Evolutionary conservation across 2,329 filamentous ascomycete species (phyloP), one percentile per base, ranked within the genome.

Genomic region (Penicillium sp.): DNA sequence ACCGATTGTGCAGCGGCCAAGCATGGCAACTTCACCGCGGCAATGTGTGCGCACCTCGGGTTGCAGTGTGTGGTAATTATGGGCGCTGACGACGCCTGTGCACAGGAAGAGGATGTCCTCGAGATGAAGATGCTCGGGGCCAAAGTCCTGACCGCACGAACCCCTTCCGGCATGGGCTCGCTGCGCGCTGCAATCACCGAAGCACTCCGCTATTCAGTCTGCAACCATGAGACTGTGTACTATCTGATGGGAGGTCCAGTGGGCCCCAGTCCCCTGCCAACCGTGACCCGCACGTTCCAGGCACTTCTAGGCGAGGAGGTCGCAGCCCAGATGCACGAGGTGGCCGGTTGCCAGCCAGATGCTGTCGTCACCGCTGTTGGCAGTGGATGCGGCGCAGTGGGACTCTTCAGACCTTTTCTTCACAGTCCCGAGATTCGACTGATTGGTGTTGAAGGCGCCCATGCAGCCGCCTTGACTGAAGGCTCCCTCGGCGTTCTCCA

Each of bases 141-240:
- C 23, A 62, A 60, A 52, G 43, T 62, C 17, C 17, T 62, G 36
- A 62, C 58, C 23, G 56, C 61, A 43, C 54, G 58, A 33, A 50
- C 58, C 29, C 52, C 61, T 3, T 63, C 60, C 12, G 58, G 61
- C 26, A 56, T 62, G 51, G 60, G 61, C 21, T 54, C 58, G 9
- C 54, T 63, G 40, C 61, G 61, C 7, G 58, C 61, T 32, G 61
- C 61, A 46, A 63, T 62, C 60, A 63, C 61, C 32, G 61, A 63
- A 42, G 61, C 61, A 27, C 49, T 63, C 54, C 58, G 61, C 15
- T 62, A 63, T 62, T 59, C 60, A 8, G 58, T 63, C 32, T 58
- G 56, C 52, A 63, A 62, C 50, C 39, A 62, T 32, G 54, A 63
- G 46, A 55, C 58, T 32, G 44, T 56, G n/a, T 63, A 62, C 48